Evolutionary conservation across 495 filamentous ascomycete species (phyloP).

Genomic region (Penicillium cinerascens): DNA sequence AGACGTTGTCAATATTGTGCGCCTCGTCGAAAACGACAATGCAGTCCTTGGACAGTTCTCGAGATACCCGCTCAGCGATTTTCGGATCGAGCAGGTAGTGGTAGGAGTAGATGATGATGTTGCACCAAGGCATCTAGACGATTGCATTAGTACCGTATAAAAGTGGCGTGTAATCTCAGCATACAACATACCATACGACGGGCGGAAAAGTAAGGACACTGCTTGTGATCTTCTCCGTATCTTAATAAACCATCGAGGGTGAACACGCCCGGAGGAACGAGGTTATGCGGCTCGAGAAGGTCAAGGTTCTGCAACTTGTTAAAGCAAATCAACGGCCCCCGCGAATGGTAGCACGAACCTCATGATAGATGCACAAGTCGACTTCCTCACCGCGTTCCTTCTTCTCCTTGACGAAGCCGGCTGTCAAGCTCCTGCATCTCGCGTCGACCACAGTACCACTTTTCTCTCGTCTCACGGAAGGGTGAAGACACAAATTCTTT

Average conservation of each 20-base stretch:
- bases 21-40: constrained; percentile 99
- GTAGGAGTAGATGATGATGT: constrained; percentile 99
- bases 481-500: constrained; percentile 96
- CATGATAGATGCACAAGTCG: constrained; percentile 91
- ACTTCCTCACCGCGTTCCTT: constrained; percentile 92
- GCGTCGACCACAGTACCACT: constrained; percentile 92
- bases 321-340: constrained; percentile 4
- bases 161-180: background rate
- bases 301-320: constrained; percentile 70
- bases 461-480: constrained; percentile 91
- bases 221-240: constrained; percentile 93
- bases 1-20: constrained; percentile 99
- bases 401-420: constrained; percentile 95
- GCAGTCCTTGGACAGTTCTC: constrained; percentile 94
- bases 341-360: constrained; percentile 51
- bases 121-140: constrained; percentile 88
- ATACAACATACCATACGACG: constrained; percentile 77
- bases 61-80: constrained; percentile 94
- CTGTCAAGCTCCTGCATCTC: constrained; percentile 89
- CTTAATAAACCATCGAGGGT: constrained; percentile 83
- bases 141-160: constrained; percentile 8
- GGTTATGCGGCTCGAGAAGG: constrained; percentile 86
- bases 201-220: constrained; percentile 96
- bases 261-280: constrained; percentile 91
- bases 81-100: constrained; percentile 98